Base-by-base conservation (phyloP, 1,139 yeast genomes). In the Sugiyamaella japonica region DNA sequence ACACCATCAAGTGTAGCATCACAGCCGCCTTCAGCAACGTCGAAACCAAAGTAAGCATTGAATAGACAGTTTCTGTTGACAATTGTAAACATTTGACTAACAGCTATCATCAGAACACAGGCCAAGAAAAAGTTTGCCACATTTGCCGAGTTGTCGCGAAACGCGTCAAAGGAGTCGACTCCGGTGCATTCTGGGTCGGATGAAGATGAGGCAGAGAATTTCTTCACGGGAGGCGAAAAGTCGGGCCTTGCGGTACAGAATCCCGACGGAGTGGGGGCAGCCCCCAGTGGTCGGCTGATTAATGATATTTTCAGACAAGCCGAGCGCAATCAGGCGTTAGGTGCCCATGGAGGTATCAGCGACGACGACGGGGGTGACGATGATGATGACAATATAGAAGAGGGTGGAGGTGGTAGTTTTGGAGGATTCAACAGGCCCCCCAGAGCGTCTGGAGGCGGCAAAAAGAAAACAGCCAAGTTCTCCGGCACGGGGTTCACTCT, bases 221-320 rank as follows among this genome's bases (percentile, higher is more conserved):
- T 88, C 70, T 95, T 93, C 64, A 93, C 98, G 2, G 97, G 97
- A 20, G 99, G 97, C 54, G 97, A 91, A 69, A 91, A 91, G 65
- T 89, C 97, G 1, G 98, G 87, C 0, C 76, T 93, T 61, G 96
- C 93, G 62, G 97, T 93, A 10, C 96, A 95, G 67, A 91, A 91
- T 67, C 98, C 98, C 8, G 82, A 84, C 64, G 75, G 67, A 25
- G 68, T 73, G n/a, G 72, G 76, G 3, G 34, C 34, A 3, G n/a
- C 37, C 15, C 20, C 52, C 15, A 52, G 57, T 49, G 65, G 59
- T 43, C 59, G 70, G 34, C 64, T 85, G 44, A 83, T 85, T 25
- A 79, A 78, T 58, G 84, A 84, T 56, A 73, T 86, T 50, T 66
- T 85, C 55, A 77, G 79, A 59, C 83, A 83, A 63, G 91, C 91